These are phyloP conservation scores for Panicum virgatum DNA, from an alignment of 202 grass and related monocot genomes.

Conservation along the genomic window DNA sequence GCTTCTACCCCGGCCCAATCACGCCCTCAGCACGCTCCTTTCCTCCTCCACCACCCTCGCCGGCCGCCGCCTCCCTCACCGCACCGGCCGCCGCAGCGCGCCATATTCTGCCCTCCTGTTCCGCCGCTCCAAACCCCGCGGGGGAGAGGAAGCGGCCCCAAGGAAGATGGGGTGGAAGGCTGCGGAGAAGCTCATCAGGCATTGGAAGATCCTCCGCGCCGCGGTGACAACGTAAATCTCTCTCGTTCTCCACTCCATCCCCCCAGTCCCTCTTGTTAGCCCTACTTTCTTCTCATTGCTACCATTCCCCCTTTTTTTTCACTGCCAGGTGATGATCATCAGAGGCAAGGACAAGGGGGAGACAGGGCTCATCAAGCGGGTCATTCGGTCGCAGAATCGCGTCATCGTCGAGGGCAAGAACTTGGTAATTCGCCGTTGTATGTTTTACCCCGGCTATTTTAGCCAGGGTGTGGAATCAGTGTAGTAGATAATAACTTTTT, in stretches of 20 bases:
- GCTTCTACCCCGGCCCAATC: not conserved
- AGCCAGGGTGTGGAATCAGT: not conserved
- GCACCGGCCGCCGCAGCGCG: not conserved
- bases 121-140: not conserved
- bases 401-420: slow-evolving; percentile 99
- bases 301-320: not conserved
- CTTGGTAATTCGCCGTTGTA: slow-evolving; percentile 51
- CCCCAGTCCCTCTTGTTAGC: not conserved
- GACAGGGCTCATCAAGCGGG: slow-evolving; percentile 82
- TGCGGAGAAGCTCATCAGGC: slow-evolving; percentile 75
- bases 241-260: not conserved
- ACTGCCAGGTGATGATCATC: slow-evolving; percentile 86
- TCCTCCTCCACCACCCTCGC: not conserved
- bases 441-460: not conserved
- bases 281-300: not conserved
- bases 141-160: not conserved
- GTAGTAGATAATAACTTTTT: not conserved
- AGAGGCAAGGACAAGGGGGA: slow-evolving; percentile 95
- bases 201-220: slow-evolving; percentile 98
- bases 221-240: slow-evolving; percentile 77
- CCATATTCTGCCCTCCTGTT: not conserved
- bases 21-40: not conserved
- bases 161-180: slow-evolving; percentile 84
- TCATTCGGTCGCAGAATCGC: slow-evolving; percentile 89
- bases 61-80: slow-evolving; percentile 11